Evolutionary conservation across 1,284 basidiomycete genomes (phyloP).

Genomic region (Ustilago curta): DNA sequence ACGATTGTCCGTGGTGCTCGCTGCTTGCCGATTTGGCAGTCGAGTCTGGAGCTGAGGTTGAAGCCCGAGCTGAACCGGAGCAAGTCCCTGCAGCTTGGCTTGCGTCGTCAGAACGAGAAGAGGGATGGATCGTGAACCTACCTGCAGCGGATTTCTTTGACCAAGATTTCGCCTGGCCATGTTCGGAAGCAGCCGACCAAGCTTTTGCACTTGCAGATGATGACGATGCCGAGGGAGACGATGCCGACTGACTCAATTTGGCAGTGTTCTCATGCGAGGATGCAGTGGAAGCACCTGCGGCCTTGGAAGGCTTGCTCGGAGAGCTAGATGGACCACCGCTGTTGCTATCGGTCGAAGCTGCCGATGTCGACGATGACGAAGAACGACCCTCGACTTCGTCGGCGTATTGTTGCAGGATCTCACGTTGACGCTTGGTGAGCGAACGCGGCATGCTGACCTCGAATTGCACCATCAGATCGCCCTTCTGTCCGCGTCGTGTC

Average conservation of each 20-base stretch:
- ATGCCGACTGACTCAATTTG: conserved; percentile 8
- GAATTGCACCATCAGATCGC: conserved; percentile 93
- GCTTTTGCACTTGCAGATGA: conserved; percentile 9
- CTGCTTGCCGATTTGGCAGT: not conserved
- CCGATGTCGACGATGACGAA: conserved; percentile 1
- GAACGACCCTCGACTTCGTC: conserved; percentile 74
- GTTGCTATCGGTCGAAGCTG: conserved; percentile 14
- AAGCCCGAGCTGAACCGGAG: not conserved
- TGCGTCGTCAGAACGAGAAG: conserved; percentile 40
- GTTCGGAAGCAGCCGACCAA: conserved; percentile 16
- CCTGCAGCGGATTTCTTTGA: conserved; percentile 35
- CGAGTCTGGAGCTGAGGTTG: conserved; percentile 11
- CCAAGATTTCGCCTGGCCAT: conserved; percentile 20
- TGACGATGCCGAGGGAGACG: conserved; percentile 9
- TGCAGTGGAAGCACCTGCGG: conserved; percentile 1
- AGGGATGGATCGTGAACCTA: conserved; percentile 52
- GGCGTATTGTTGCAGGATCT: conserved; percentile 89
- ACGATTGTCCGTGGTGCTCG: not conserved
- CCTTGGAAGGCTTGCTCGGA: conserved; percentile 23
- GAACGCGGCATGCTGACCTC: conserved; percentile 89
- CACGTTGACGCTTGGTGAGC: conserved; percentile 83
- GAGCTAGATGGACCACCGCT: conserved; percentile 1
- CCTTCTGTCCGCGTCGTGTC: conserved; percentile 73
- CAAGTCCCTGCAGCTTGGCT: conserved; percentile 9
- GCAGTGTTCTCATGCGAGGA: not conserved